Base-by-base conservation (phyloP, 2,329 filamentous ascomycete genomes). In the Penicillium psychrosexuale region DNA sequence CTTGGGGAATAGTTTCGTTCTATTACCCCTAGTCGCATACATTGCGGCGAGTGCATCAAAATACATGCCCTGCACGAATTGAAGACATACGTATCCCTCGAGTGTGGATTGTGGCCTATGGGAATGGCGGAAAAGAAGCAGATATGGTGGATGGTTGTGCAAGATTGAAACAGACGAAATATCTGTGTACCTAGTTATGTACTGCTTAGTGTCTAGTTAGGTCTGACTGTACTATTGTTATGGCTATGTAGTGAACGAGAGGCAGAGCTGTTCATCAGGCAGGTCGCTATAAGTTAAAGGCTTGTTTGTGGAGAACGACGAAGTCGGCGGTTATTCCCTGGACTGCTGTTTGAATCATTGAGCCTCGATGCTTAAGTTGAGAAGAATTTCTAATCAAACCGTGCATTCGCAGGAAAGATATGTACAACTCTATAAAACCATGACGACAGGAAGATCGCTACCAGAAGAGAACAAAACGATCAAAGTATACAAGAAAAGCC, bases 351-450 rank as follows among this genome's bases (percentile, higher is more conserved):
- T 46, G 22, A 5, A 40, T 17, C 22, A 2, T 31, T 27, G 24
- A 31, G 7, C 17, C 12, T 22, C 5, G 12, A 22, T 45, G 42
- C 5, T 4, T 2, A 31, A 13, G 6, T 13, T 17, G 13, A 22
- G n/a, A 36, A 28, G 6, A 17, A 45, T 4, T 33, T 12, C 13
- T n/a, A 5, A 36, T 22, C 27, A 50, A 48, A 49, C 47, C 42
- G 48, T 50, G 55, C 33, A 56, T 56, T 58, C 8, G 37, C 31
- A 58, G 30, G 17, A 51, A 46, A 27, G 42, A 51, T 60, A 60
- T 61, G 38, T 60, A 52, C 59, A 60, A 52, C 52, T 37, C 39
- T 51, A 36, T 43, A 55, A n/a, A 43, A 17, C n/a, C 15, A 43
- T 30, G 12, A 44, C 28, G 31, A 30, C 46, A 51, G 39, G 50